Conservation (phyloP, 768 basidiomycete species). For the Kwoniella sp. region DNA sequence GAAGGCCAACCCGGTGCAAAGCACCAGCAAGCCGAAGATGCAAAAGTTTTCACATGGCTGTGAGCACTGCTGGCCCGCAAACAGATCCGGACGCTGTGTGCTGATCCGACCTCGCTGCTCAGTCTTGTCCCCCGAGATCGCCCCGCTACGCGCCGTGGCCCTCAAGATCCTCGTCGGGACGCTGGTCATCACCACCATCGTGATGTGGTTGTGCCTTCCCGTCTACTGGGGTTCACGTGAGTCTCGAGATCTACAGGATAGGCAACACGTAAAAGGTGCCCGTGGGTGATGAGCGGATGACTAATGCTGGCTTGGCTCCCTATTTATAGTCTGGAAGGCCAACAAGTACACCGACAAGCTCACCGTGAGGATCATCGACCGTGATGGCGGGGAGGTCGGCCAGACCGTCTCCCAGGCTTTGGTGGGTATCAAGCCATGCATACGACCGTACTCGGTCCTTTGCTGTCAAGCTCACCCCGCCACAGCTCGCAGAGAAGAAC, state of each 20-base stretch:
- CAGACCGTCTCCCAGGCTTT: conserved; percentile 44
- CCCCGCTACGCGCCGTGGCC: conserved; percentile 27
- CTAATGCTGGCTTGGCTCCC: neutral
- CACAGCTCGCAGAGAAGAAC: conserved; percentile 23
- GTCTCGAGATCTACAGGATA: no score
- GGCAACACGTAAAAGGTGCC: no score
- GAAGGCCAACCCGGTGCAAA: no score
- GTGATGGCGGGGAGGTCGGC: conserved; percentile 51
- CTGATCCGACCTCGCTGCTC: no score
- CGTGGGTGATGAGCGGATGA: no score
- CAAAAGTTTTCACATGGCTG: no score
- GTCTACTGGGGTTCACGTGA: conserved; percentile 50
- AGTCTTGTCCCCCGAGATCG: conserved; percentile 38
- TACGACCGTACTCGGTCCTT: no score
- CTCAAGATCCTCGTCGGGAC: conserved; percentile 48
- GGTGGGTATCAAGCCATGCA: no score
- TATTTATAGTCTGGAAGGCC: conserved; percentile 36
- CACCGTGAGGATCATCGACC: conserved; percentile 53
- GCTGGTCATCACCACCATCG: conserved; percentile 45
- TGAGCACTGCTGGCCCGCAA: no score
- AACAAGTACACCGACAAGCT: conserved; percentile 49
- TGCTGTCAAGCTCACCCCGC: neutral
- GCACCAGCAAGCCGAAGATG: no score
- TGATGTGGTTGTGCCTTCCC: conserved; percentile 54
- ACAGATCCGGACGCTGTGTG: no score